Conservation (phyloP, 2,329 filamentous ascomycete species). For the Bipolaris victoriae region DNA sequence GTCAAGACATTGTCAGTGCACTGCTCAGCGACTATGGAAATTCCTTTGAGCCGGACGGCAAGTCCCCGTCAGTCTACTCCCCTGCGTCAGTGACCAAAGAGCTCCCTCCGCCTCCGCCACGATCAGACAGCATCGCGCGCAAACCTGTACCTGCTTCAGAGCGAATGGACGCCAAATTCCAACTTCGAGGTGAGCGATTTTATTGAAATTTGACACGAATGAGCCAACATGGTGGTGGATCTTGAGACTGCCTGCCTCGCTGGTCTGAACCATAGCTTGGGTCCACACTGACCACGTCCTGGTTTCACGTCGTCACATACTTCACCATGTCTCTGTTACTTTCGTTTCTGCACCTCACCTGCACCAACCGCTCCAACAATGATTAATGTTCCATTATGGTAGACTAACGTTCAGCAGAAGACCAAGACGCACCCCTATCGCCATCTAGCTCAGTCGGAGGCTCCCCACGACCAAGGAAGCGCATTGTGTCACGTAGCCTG, state of each 20-base stretch:
- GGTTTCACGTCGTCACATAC: constrained; percentile 11
- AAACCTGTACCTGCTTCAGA: constrained; percentile 34
- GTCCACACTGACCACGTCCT: constrained; percentile 1
- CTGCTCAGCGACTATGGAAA: constrained; percentile 48
- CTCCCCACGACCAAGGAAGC: constrained; percentile 28
- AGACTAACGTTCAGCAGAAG: constrained; percentile 16
- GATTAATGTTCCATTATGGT: background rate
- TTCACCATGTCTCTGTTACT: background rate
- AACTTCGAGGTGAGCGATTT: constrained; percentile 41
- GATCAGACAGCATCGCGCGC: constrained; percentile 30
- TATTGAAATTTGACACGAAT: background rate
- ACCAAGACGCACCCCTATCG: constrained; percentile 21
- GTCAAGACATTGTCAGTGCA: constrained; percentile 49
- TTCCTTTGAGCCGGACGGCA: constrained; percentile 34
- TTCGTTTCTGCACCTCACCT: background rate
- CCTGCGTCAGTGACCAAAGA: constrained; percentile 38
- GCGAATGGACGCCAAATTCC: constrained; percentile 42
- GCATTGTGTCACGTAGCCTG: constrained; percentile 42
- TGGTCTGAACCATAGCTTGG: constrained; percentile 3
- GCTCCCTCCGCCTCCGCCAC: constrained; percentile 39
- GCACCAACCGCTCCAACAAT: background rate
- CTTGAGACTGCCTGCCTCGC: background rate
- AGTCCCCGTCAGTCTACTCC: constrained; percentile 31
- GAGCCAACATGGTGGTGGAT: background rate
- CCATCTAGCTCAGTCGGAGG: constrained; percentile 23